Evolutionary conservation across 2,329 filamentous ascomycete genomes (phyloP), one percentile per base, ranked within the genome.

Genomic region (Cladosporium austrohemisphaericum): DNA sequence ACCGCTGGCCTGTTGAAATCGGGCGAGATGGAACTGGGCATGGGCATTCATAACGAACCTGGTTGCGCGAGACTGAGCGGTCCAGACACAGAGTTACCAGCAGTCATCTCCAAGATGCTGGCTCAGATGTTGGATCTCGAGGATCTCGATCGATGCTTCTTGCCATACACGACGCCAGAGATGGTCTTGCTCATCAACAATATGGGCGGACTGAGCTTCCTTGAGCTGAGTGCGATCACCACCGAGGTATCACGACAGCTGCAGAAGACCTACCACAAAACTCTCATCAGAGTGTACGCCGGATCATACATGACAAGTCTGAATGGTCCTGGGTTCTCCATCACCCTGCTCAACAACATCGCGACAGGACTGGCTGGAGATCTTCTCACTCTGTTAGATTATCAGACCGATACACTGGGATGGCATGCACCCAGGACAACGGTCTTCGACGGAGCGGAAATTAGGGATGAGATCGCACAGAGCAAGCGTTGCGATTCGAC

Each of bases 161-260:
- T 87, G 26, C 70, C 78, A 3, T 74, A 88, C 53, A 77, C 76
- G 35, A 71, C 74, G 11, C 68, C 69, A 6, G 83, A 84, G 50
- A 77, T 84, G 0, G 83, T 88, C 7, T 68, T 90, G 38, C 67
- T 89, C 54, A 72, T 90, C 55, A 90, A 89, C 68, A 90, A 90
- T 64, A 75, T 90, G 2, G 86, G 84, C 37, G 84, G 84, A 11
- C 80, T 90, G 25, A 86, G 82, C 60, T 77, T 79, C 22, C 74
- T 90, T 26, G 86, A 90, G 65, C 66, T 90, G 58, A 82, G 83
- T 41, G 86, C 81, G 16, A 85, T 90, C 60, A 82, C 83, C 1
- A 74, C 79, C 13, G 83, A 86, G 64, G 78, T 85, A 6, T 72
- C 80, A 5, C 71, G 74, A 32, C 83, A 86, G 61, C 69, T 87